These are phyloP conservation scores for Colletotrichum shisoi DNA, from an alignment of 2,329 filamentous ascomycete genomes.

Conservation along the genomic window DNA sequence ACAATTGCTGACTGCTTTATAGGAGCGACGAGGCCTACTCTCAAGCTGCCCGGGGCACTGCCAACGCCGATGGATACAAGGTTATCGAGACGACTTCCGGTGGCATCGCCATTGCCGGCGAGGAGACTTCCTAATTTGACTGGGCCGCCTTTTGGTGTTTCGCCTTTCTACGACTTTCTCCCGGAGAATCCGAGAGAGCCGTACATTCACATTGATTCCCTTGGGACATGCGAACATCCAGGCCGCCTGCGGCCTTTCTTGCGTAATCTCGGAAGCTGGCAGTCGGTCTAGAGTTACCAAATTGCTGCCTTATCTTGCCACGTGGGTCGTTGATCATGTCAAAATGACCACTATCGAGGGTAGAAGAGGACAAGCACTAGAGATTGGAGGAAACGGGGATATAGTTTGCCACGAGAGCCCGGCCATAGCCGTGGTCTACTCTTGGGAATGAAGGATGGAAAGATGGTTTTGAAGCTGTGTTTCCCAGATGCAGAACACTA, in stretches of 20 bases:
- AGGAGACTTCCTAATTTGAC: neutral
- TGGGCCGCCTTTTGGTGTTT: too few species aligned
- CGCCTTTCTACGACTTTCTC: neutral
- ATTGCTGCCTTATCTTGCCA: neutral
- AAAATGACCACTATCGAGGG: too few species aligned
- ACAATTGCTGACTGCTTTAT: neutral
- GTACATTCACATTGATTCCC: neutral
- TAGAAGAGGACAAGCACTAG: neutral
- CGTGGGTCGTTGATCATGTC: neutral
- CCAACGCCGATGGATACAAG: constrained; percentile 74
- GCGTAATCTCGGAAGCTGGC: neutral
- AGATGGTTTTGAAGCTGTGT: neutral
- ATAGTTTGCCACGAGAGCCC: neutral
- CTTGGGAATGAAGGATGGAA: neutral
- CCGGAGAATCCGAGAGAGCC: too few species aligned
- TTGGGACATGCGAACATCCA: too few species aligned
- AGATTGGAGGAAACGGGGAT: too few species aligned
- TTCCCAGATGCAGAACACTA: neutral
- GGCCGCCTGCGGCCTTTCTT: too few species aligned
- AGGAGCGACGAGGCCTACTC: constrained; percentile 69
- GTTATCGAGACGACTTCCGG: constrained; percentile 78
- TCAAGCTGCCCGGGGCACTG: constrained; percentile 79
- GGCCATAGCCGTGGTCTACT: neutral
- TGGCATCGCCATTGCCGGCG: constrained; percentile 51
- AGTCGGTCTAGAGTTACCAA: neutral